These are phyloP conservation scores for Babesia microti DNA, from an alignment of 169 alveolate species.

Conservation along the genomic window DNA sequence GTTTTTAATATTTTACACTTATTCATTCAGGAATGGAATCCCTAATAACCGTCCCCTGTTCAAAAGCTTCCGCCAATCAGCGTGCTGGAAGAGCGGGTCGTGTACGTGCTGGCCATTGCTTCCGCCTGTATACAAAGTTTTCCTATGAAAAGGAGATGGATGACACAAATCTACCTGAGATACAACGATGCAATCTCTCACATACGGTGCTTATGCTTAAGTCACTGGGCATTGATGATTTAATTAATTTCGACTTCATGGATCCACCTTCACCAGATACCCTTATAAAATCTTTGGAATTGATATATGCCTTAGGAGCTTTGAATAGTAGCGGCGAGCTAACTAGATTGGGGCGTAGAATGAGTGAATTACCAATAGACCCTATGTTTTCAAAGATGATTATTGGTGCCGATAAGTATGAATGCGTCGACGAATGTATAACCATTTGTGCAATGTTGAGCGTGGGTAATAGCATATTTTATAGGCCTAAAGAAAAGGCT, in stretches of 20 bases:
- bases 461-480: slow-evolving; percentile 89
- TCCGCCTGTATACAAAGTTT: slow-evolving; percentile 93
- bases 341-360: slow-evolving; percentile 90
- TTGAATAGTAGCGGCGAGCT: slow-evolving; percentile 92
- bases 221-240: slow-evolving; percentile 92
- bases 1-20: no score
- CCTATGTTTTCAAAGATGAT: slow-evolving; percentile 90
- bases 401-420: slow-evolving; percentile 82
- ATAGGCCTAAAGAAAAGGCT: slow-evolving; percentile 91
- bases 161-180: slow-evolving; percentile 89
- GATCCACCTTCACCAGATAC: slow-evolving; percentile 99
- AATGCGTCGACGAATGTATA: slow-evolving; percentile 88
- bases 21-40: slow-evolving; percentile 85
- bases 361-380: slow-evolving; percentile 99
- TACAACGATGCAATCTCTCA: slow-evolving; percentile 89
- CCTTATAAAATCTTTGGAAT: slow-evolving; percentile 89
- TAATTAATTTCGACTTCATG: slow-evolving; percentile 97
- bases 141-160: slow-evolving; percentile 93
- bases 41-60: slow-evolving; percentile 92
- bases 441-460: slow-evolving; percentile 95
- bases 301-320: slow-evolving; percentile 95
- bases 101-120: slow-evolving; percentile 96
- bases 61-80: slow-evolving; percentile 98
- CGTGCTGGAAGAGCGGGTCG: slow-evolving; percentile 99
- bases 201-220: slow-evolving; percentile 77